These are phyloP conservation scores for Cnidoscolus chayamansa DNA, from an alignment of 441 rosid genomes.

Conservation along the genomic window DNA sequence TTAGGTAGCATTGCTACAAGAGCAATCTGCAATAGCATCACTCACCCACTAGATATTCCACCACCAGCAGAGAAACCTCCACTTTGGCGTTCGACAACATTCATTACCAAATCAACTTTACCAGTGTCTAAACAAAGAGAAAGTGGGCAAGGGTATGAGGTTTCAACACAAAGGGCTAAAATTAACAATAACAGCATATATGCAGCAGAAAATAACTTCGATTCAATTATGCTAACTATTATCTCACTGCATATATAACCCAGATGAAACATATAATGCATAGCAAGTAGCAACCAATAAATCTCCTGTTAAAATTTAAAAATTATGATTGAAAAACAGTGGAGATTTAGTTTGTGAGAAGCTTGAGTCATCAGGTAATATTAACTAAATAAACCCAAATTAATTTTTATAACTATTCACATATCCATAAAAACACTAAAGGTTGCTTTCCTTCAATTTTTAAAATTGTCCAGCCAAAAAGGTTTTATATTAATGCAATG, in stretches of 20 bases:
- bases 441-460: neutral
- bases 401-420: too few relatives aligned
- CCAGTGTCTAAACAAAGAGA: slow-evolving; percentile 47
- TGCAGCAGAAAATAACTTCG: too few relatives aligned
- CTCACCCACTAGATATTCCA: slow-evolving; percentile 90
- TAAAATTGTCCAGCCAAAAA: neutral
- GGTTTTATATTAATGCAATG: neutral
- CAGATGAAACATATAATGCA: too few relatives aligned
- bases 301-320: too few relatives aligned
- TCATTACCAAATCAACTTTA: slow-evolving; percentile 86
- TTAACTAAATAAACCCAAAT: too few relatives aligned
- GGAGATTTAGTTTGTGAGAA: too few relatives aligned
- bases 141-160: too few relatives aligned
- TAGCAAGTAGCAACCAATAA: too few relatives aligned
- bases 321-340: too few relatives aligned
- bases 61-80: slow-evolving; percentile 98
- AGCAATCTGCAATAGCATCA: slow-evolving; percentile 16
- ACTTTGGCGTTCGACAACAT: slow-evolving; percentile 89
- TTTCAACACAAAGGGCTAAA: neutral
- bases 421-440: too few relatives aligned
- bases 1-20: slow-evolving; percentile 6
- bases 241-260: neutral
- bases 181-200: neutral
- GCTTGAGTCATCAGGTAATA: too few relatives aligned
- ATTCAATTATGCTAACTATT: neutral